Base-by-base conservation (phyloP, 2,329 filamentous ascomycete genomes). In the Fusarium nisikadoi region DNA sequence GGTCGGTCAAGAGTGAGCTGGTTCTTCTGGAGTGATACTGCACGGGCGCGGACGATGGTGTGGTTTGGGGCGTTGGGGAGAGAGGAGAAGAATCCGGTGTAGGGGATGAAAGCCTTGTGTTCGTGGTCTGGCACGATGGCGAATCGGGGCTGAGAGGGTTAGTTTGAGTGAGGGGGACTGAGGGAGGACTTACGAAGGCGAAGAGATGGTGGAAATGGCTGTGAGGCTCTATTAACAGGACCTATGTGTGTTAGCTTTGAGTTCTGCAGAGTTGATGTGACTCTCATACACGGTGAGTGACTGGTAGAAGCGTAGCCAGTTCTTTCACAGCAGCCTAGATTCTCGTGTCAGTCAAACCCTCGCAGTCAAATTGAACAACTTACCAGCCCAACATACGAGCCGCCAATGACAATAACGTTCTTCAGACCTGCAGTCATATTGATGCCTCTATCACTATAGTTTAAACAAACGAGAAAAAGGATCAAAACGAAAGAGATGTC, bases 181-280 rank as follows among this genome's bases (percentile, higher is more conserved):
- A 20, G 0, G 2, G 2, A 4, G 8, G 27, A 68, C 75, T 67
- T 41, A 77, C 75, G 66, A 88, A 86, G 8, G 75, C 75, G n/a
- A 85, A 88, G 0, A 83, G 78, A 58, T 84, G 85, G 62, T 88
- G 83, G 65, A 88, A 85, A 75, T 88, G 86, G 13, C 82, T 84
- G 62, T 87, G 86, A 56, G 83, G 85, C 68, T 88, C 86, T 33
- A 88, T 77, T 9, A 87, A 70, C 0, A 87, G 69, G 3, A 87
- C 83, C 52, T 81, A 8, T 1, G 17, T 10, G 7, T n/a, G 4
- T 60, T 13, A 64, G 42, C 8, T 6, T 8, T 12, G 13, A 6
- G 16, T 12, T 7, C 13, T 41, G 9, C 20, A 41, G 5, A 8
- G 6, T 13, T 0, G 20, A 23, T 5, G 5, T n/a, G 14, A 1